Conservation (phyloP, 2,329 filamentous ascomycete species). For the Rutstroemia sp. region DNA sequence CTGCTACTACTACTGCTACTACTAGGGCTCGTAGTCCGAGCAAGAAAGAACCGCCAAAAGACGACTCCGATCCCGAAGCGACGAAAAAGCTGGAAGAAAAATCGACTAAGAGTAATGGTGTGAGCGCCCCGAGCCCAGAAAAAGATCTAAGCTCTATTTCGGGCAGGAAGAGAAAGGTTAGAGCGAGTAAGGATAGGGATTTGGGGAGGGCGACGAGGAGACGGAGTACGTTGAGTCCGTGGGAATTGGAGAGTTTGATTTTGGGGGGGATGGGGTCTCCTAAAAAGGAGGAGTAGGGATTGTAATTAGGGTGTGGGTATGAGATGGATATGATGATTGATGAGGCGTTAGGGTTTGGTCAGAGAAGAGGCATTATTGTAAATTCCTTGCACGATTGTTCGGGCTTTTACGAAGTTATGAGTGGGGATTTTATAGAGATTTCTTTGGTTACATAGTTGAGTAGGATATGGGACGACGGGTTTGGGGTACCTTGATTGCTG, state of each 20-base stretch:
- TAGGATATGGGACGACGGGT: no score
- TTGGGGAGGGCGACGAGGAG: slow-evolving; percentile 47
- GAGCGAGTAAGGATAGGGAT: slow-evolving; percentile 28
- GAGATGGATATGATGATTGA: not conserved
- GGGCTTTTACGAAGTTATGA: slow-evolving; percentile 5
- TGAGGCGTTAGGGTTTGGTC: not conserved
- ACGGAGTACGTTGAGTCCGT: slow-evolving; percentile 67
- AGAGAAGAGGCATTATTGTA: not conserved
- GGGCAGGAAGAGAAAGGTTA: slow-evolving; percentile 35
- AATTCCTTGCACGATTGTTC: not conserved
- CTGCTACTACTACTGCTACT: not conserved
- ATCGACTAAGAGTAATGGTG: slow-evolving; percentile 7
- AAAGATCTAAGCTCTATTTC: slow-evolving; percentile 6
- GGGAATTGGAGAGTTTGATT: slow-evolving; percentile 64
- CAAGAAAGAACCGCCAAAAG: not conserved
- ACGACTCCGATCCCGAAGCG: slow-evolving; percentile 1
- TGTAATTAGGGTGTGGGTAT: not conserved
- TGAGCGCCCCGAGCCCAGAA: slow-evolving; percentile 3
- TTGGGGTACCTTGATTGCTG: no score
- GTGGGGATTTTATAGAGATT: not conserved
- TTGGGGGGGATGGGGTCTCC: slow-evolving; percentile 28
- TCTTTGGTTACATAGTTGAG: not conserved
- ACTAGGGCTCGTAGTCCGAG: slow-evolving; percentile 1
- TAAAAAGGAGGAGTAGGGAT: not conserved
- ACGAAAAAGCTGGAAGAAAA: slow-evolving; percentile 24